Percentiles rank a stretch among this genome's conserved stretches.
phyloP scores from a whole-genome alignment of 495 filamentous ascomycete genomes.

The Aeminium ludgeri region DNA sequence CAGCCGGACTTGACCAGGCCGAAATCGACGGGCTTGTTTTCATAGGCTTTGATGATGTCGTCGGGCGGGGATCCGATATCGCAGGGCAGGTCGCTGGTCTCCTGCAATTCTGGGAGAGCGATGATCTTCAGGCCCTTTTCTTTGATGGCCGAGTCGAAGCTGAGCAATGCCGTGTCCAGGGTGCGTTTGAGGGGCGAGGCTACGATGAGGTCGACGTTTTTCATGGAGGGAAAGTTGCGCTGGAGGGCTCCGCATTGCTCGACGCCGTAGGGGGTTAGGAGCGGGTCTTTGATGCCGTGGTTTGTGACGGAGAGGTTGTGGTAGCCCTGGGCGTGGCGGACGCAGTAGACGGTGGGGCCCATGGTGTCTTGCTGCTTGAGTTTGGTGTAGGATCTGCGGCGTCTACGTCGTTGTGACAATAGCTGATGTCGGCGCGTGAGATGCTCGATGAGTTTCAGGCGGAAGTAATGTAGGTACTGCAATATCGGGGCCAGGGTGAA shows the following conservation, averaged over 20 bases:
- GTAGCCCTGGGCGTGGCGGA: conserved; percentile 43
- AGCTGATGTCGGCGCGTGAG: background rate
- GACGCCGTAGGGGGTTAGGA: conserved; percentile 59
- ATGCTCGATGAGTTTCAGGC: background rate
- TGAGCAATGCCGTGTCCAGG: conserved; percentile 58
- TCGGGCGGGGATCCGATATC: conserved; percentile 50
- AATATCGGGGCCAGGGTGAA: background rate
- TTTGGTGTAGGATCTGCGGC: background rate
- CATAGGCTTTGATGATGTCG: conserved; percentile 42
- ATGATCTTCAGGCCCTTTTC: conserved; percentile 39
- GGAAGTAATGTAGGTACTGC: background rate
- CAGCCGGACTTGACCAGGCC: conserved; percentile 36
- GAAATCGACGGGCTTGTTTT: conserved; percentile 45
- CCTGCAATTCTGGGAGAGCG: conserved; percentile 66
- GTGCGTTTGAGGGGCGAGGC: conserved; percentile 75
- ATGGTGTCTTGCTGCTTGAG: background rate
- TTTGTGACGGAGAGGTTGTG: conserved; percentile 67
- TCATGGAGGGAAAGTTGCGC: conserved; percentile 41
- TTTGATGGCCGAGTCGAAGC: conserved; percentile 42
- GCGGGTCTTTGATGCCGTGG: conserved; percentile 57
- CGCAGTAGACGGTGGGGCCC: conserved; percentile 16
- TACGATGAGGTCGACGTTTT: conserved; percentile 57
- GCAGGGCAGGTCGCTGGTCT: conserved; percentile 59
- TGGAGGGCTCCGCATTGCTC: conserved; percentile 53
- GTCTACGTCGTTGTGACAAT: background rate